Evolutionary conservation across 225 moss, liverwort and hornwort genomes (phyloP), one percentile per base, ranked within the genome.

Genomic region (Rhytidiadelphus loreus): DNA sequence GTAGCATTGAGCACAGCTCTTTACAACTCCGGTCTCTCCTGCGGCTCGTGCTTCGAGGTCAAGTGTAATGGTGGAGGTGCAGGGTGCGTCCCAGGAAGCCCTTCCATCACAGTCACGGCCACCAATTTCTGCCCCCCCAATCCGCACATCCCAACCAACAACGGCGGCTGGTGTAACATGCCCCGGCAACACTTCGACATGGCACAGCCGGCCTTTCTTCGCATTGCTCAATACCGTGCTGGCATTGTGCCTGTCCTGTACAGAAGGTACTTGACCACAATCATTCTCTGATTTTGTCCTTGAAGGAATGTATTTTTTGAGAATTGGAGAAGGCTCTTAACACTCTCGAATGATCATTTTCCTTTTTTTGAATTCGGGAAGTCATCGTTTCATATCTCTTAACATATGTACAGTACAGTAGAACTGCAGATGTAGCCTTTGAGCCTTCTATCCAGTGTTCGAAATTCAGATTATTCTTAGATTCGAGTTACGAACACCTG

Each of bases 11-110:
- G 95, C 86, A 86, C 93, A 11, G 91, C 93, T 33, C 91, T 95
- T 16, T 96, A 94, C 60, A 62, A 81, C 35, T 83, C 87, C 22
- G 93, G 96, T 4, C 82, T 90, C 32, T 52, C 91, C 11, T 95
- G 96, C 46, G 94, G 96, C 23, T 91, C 95, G 4, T 96, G 96
- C 90, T 96, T 91, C 57, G 91, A 95, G 55, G 91, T 96, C 20
- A 85, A 86, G 62, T 96, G 96, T 18, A 50, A 29, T 26, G 90
- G 79, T 16, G 69, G 87, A n/a, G 80, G 43, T 14, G 33, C 80
- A 23, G 86, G 80, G 33, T 96, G 96, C 90, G 74, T 81, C 43
- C 84, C 89, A 35, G 88, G 55, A 50, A 73, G 48, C 46, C 72
- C 92, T 13, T 70, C 93, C 16, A 85, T 93, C n/a, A 84, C 86